Evolutionary conservation across 1,284 basidiomycete species (phyloP), one percentile per base, ranked within the genome.

Genomic region (Sporisorium sorghi): DNA sequence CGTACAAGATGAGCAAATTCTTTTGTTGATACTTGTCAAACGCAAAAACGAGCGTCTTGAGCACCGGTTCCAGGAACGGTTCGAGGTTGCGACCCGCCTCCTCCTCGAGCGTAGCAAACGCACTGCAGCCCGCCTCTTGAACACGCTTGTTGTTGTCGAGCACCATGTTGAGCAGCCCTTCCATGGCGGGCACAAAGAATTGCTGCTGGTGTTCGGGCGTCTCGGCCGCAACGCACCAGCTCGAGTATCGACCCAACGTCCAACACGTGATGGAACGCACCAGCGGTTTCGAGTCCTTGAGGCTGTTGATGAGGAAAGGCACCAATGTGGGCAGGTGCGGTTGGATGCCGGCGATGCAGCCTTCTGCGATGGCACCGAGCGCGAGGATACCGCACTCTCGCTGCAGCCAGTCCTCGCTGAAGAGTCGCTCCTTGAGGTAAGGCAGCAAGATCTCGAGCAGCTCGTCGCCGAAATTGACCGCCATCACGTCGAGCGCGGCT

Each of bases 11-110:
- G 73, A 99, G 88, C 88, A 99, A 90, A 84, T 99, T 99, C 89
- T 99, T 99, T 85, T 97, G 94, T 85, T 99, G 96, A 85, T 99
- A 99, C 86, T 97, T 97, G 73, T 93, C 90, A 85, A 99, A 99
- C 0, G 97, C 97, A 74, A 93, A 91, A 21, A 97, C 95, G 58
- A 99, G 88, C 84, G 97, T 97, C 61, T 92, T 91, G 55, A 99
- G 88, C 55, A 99, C 93, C 1, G 96, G 95, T 79, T 96, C 93
- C 15, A 99, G 90, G 87, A 92, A 99, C 0, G 96, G 97, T 17
- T 90, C 91, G 50, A 99, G 90, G 80, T 92, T 92, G 2, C 88
- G 84, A 3, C 94, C 95, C 1, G 96, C 97, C 85, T 98, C 97
- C 86, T 99, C 97, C 86, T 99, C 97, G 12, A 99, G 89, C 9